Evolutionary conservation across 2,329 filamentous ascomycete species (phyloP), one percentile per base, ranked within the genome.

Genomic region (Fusarium abutilonis): DNA sequence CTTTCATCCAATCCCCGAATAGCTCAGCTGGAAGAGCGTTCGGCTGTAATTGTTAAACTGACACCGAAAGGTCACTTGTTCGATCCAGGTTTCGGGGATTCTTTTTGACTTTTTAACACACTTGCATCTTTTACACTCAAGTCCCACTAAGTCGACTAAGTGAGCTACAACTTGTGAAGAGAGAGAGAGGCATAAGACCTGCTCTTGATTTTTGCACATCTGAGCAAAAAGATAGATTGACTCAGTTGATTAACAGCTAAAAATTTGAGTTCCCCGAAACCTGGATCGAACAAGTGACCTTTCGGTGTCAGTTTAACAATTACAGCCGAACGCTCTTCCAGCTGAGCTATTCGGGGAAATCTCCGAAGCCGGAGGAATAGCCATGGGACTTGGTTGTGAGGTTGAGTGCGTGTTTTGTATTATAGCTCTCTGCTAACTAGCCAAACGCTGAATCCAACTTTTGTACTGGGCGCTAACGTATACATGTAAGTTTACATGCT

Each of bases 251-350:
- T 23, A 60, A 66, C 67, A 68, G 21, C 21, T 6, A 23, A 23
- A 23, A 23, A 23, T n/a, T 4, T 23, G 57, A 65, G 67, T 62
- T 69, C 66, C 66, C 66, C 66, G 51, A 68, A 57, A 68, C 66
- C 65, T 66, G 66, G 66, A 56, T 68, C 65, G 63, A 68, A 64
- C 57, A 68, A 62, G 66, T 66, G 66, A 64, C 66, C 65, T 68
- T 68, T 64, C 60, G 66, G 53, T 68, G 45, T 53, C 56, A 35
- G 47, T n/a, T 23, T 31, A 31, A 36, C 56, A 38, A 44, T 68
- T 68, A 68, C 66, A 68, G 66, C 51, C 65, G 60, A 66, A 68
- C 65, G 65, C 66, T 68, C 66, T 69, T 29, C 28, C 28, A 29
- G 28, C 28, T 29, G 28, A 29, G 28, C 28, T 29, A 29, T 29